Conservation (phyloP, 768 basidiomycete genomes). For the Gymnopilus junonius region DNA sequence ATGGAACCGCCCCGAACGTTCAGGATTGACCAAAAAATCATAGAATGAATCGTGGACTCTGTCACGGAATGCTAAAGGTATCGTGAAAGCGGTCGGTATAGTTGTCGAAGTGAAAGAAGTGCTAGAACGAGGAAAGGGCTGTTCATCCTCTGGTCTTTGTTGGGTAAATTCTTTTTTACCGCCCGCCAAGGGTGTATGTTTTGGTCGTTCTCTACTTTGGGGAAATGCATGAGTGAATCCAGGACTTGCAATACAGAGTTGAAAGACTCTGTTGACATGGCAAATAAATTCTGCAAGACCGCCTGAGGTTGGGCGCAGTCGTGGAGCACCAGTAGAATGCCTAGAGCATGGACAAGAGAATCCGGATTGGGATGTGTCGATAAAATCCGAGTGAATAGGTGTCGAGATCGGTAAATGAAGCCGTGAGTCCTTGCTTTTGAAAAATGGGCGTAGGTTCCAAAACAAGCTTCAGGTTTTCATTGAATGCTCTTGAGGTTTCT, state of each 20-base stretch:
- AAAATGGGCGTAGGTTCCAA: neutral
- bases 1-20: constrained; percentile 9
- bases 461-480: neutral
- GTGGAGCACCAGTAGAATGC: constrained; percentile 9
- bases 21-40: constrained; percentile 12
- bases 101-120: constrained; percentile 9
- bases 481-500: neutral
- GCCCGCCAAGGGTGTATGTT: constrained; percentile 9
- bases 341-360: neutral
- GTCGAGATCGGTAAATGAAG: constrained; percentile 9
- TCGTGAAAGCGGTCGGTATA: constrained; percentile 12
- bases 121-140: constrained; percentile 8
- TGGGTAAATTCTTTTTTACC: constrained; percentile 10
- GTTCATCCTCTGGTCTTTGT: constrained; percentile 10
- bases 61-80: constrained; percentile 10
- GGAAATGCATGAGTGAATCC: constrained; percentile 10
- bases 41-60: constrained; percentile 14
- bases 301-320: constrained; percentile 11
- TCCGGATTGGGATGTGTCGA: constrained; percentile 6
- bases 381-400: constrained; percentile 5
- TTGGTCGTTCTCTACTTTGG: constrained; percentile 6
- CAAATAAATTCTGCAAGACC: constrained; percentile 7
- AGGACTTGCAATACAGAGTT: constrained; percentile 7
- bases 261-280: constrained; percentile 1
- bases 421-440: neutral